Conservation (phyloP, 2,329 filamentous ascomycete genomes). For the Blastomyces silverae region DNA sequence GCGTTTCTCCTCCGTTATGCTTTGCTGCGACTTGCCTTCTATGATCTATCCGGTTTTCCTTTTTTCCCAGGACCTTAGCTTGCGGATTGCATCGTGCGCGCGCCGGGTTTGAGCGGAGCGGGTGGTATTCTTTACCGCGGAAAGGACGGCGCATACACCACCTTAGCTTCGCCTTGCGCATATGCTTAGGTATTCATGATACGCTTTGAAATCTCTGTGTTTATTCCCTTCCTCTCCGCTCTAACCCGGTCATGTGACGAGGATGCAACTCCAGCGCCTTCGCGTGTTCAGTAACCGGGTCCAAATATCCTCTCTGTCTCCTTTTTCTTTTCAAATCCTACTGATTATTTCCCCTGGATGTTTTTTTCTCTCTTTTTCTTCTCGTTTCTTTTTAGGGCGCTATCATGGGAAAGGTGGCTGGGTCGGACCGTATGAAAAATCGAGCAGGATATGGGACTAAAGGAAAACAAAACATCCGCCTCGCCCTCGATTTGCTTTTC, state of each 20-base stretch:
- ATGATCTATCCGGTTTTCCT: constrained; percentile 6
- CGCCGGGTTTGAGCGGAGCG: neutral
- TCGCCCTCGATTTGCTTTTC: neutral
- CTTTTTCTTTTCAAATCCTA: constrained; percentile 26
- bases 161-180: constrained; percentile 6
- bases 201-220: neutral
- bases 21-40: constrained; percentile 5
- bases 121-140: neutral
- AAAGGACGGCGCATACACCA: constrained; percentile 1
- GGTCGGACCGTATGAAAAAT: constrained; percentile 32
- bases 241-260: neutral
- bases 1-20: constrained; percentile 4
- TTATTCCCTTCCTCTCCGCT: neutral
- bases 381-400: constrained; percentile 30
- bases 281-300: neutral
- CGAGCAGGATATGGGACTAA: constrained; percentile 9
- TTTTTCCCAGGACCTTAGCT: neutral
- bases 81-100: neutral
- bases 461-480: constrained; percentile 3
- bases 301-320: constrained; percentile 11
- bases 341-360: constrained; percentile 19
- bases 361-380: constrained; percentile 16
- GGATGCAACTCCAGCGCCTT: neutral
- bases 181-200: neutral
- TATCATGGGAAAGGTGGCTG: constrained; percentile 37